Evolutionary conservation across 805 yeast species (phyloP), one percentile per base, ranked within the genome.

Genomic region (Ogataea polymorpha): DNA sequence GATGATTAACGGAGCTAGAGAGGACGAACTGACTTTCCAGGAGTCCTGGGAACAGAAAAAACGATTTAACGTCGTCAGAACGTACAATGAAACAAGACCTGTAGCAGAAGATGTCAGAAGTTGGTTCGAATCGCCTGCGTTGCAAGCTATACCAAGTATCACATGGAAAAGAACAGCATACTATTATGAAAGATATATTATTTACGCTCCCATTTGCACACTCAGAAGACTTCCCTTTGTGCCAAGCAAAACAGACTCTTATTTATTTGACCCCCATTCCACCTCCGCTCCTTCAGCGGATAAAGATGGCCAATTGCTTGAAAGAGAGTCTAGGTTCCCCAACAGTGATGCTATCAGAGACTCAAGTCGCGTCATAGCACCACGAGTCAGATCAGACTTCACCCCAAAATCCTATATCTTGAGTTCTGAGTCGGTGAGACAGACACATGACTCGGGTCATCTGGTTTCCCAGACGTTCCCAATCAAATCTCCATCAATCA

Each of bases 151-250:
- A 10, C n/a, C 46, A 5, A 10, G n/a, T 6, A 56, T 49, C 20
- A 26, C 55, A 3, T 62, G 67, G 66, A 34, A 49, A 11, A 50
- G 66, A 39, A 52, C 73, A 1, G 69, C 61, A 33, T 71, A 70
- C 45, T 54, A 65, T 29, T 62, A 63, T 45, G 71, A 70, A 44
- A 48, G 71, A 34, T 67, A 67, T 40, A 35, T 67, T 5, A 44
- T 62, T 7, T 68, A 70, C 46, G 58, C 65, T 10, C 71, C 70
- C 0, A 44, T 54, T 26, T 66, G 67, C 42, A 35, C 57, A 5
- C 12, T 58, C 14, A 42, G 50, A 18, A 49, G 58, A 36, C 11
- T 58, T 1, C 42, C 46, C 2, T 37, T 47, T 13, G 14, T 16
- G 5, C 23, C 17, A 17, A 31, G 31, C 10, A 17, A 32, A 15